Evolutionary conservation across 164 flowering plant species (phyloP), one percentile per base, ranked within the genome.

Genomic region (Platanus orientalis): DNA sequence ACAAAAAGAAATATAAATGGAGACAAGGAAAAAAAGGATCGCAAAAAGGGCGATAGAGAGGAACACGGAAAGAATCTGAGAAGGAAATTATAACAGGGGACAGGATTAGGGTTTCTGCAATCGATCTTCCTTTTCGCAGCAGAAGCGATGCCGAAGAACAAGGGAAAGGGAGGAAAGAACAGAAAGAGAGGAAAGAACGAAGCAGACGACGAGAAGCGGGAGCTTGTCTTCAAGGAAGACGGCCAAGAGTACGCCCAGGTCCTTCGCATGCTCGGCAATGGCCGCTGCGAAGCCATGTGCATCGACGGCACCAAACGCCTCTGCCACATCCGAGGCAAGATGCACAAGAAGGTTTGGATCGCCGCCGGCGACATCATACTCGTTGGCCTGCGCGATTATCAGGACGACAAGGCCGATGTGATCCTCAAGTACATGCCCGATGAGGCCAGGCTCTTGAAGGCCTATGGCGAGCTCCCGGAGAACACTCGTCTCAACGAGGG

Each of bases 141-240:
- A n/a, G n/a, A n/a, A 54, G 48, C 21, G 42, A 84, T 85, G 90
- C 88, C 88, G 85, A 85, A 85, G 88, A 83, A 85, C 76, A 85
- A 85, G 78, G 90, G 88, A 25, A 85, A 85, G 79, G 90, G 90
- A 81, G 90, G 90, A 0, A 85, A 85, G 82, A 83, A 83, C 45
- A 50, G 88, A 47, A 85, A 85, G 84, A 62, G 90, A 58, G 88
- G 90, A 10, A 85, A 85, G 84, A 85, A 85, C 80, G 88, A 85
- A 54, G 90, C 87, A 19, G 87, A 85, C 57, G 87, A 85, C 63
- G 87, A 85, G 80, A 85, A 85, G 69, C 72, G 86, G 7, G 89
- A 84, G 74, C 76, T 86, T 0, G 77, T 80, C 5, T 86, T 86
- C 79, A 84, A 86, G 58, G 92, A 86, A 62, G 92, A 84, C 57